Evolutionary conservation across 306 rosid genomes (phyloP), one percentile per base, ranked within the genome.

Genomic region (Quercus berberidifolia): DNA sequence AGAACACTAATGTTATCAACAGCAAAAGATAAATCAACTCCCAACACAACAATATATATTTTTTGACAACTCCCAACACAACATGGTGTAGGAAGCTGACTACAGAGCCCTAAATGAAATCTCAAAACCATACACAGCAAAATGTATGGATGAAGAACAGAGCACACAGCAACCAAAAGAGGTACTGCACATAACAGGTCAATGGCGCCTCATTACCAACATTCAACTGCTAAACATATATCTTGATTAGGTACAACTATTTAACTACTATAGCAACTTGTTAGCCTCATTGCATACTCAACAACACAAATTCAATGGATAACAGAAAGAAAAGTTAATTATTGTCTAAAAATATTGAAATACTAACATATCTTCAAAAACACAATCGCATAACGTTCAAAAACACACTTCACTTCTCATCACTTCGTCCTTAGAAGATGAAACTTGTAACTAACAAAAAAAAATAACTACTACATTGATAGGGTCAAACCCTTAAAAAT

Each of bases 401-500:
- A 81, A 80, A 69, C 26, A 57, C 65, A 10, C 11, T 38, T 35
- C 41, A 77, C n/a, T 64, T 74, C 68, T 59, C 15, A 30, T 6
- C 63, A 72, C 67, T 31, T 30, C 31, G 54, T 33, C 60, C 62
- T 62, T 54, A 70, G 43, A 7, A 17, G 23, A 69, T 52, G 33
- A 54, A 83, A 41, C 54, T 56, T 30, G 52, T 62, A 85, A 57
- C n/a, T 49, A 81, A 55, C 74, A 0, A 35, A 38, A 60, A 77
- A 68, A 15, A 41, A 71, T 18, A 4, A 25, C 83, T 80, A 9
- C 52, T 65, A 76, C 49, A 81, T 72, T 35, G 78, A 55, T 25
- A 43, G 33, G 62, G 23, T 5, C 57, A 76, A 55, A 31, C 59
- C 70, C 72, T 38, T 33, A 30, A 63, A 10, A 55, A 73, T 54